Conservation (phyloP, 768 basidiomycete genomes). For the Leucosporidium creatinivorum region DNA sequence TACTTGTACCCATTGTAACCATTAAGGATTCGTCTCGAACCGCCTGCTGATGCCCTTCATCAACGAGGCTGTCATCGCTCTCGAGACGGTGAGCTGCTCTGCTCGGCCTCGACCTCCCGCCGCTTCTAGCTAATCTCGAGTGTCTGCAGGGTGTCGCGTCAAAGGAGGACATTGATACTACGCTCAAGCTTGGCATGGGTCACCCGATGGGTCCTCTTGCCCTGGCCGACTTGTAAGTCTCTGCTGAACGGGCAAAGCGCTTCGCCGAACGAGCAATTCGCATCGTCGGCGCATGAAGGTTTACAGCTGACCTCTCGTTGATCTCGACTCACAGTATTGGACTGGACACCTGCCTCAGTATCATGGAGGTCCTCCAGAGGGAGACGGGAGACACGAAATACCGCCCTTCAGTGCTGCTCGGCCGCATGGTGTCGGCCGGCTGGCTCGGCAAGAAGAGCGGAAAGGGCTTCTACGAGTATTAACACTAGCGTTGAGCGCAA, state of each 20-base stretch:
- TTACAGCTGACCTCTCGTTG: not conserved
- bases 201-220: conserved; percentile 58
- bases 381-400: conserved; percentile 94
- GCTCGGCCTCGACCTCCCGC: not conserved
- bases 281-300: not conserved
- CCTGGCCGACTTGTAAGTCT: conserved; percentile 20
- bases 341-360: conserved; percentile 91
- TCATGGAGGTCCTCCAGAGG: conserved; percentile 68
- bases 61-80: conserved; percentile 90
- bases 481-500: not conserved
- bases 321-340: conserved; percentile 59
- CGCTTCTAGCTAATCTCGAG: conserved; percentile 44
- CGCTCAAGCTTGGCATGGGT: conserved; percentile 74
- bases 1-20: not conserved
- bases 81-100: conserved; percentile 62
- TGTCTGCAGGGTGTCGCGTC: conserved; percentile 68
- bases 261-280: not conserved
- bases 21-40: conserved; percentile 33
- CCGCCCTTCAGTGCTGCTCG: conserved; percentile 77
- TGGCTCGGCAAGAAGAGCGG: conserved; percentile 63
- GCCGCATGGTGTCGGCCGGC: conserved; percentile 92
- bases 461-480: conserved; percentile 75
- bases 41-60: conserved; percentile 81
- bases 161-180: conserved; percentile 90
- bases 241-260: too few relatives aligned